Evolutionary conservation across 1,139 yeast species (phyloP), one percentile per base, ranked within the genome.

Genomic region (Sugiyamaella pinicola): DNA sequence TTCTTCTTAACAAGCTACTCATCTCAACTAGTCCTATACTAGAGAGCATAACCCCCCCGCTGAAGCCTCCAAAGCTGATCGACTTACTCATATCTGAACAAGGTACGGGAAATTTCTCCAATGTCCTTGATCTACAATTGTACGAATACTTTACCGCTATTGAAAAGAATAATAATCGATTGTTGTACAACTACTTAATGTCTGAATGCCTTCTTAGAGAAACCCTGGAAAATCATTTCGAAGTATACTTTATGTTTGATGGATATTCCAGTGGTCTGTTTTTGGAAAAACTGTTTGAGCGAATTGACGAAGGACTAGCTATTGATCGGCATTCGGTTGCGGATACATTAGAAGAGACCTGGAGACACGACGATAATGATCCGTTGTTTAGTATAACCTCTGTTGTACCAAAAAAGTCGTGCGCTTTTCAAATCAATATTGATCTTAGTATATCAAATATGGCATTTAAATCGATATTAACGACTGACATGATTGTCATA

Each of bases 231-330:
- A 7, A 15, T 29, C 57, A 53, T 26, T 45, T 53, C 47, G 51
- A 56, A 28, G 45, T 50, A 4, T 60, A 42, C 37, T 53, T 58
- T 41, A 51, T 58, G 55, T 45, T 53, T 34, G 60, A 59, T 19
- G 35, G 37, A 21, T 47, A 17, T 29, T 48, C n/a, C 49, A 47
- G 13, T 24, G 50, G 55, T 19, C 21, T 18, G 12, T 43, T 49
- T 22, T n/a, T 49, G 24, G 49, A 39, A 13, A 28, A 19, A 19
- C 24, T 49, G 28, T 49, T 44, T 29, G 44, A 28, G 18, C 37
- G 53, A n/a, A 7, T 49, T 12, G 53, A 49, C 12, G 19, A 34
- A 5, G 37, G 44, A 21, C n/a, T 35, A 24, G 9, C 28, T 17
- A 9, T 55, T 10, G 52, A 55, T 22, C 46, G 56, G 33, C 53